Base-by-base conservation (phyloP, 2,329 filamentous ascomycete species). In the Fusarium subtropicale region DNA sequence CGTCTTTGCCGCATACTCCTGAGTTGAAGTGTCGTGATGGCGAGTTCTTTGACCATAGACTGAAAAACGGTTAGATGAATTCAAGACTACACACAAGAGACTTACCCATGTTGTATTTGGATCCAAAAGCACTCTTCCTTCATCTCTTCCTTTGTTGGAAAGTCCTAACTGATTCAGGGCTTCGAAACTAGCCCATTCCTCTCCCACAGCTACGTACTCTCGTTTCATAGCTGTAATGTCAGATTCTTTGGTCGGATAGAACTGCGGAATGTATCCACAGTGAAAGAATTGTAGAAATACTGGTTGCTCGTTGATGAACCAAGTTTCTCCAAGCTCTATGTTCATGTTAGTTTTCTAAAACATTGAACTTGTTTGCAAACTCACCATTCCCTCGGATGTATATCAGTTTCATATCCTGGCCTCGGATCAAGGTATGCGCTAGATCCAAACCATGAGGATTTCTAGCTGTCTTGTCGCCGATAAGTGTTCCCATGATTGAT, bases 231-330 rank as follows among this genome's bases (percentile, higher is more conserved):
- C 66, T 7, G 8, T 26, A 0, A 34, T 15, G 0, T 69, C 56
- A 0, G 31, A 5, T 8, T 66, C 66, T 7, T 51, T 66, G 1
- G 45, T 38, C 3, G 66, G 66, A 4, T 58, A 69, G 18, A 69
- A 67, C 2, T 63, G 66, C 0, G 66, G 66, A 0, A 59, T 12
- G 2, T 69, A 69, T 10, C 48, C 56, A 3, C 56, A 69, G 18
- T 69, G 66, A 2, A 69, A 33, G 3, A 69, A 69, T 15, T 69
- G 66, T 1, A 69, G 8, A 7, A 69, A 69, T 0, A 69, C 45
- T 0, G 66, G 61, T 12, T 66, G 46, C 2, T 69, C 61, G 3
- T 69, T 67, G 5, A 69, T 51, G 2, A 69, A 69, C 66, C 66
- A 69, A 0, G 66, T 69, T 9, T 69, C 66, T 5, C 66, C 66